phyloP scores from a whole-genome alignment of 164 flowering plant species.

The Macadamia integrifolia region DNA sequence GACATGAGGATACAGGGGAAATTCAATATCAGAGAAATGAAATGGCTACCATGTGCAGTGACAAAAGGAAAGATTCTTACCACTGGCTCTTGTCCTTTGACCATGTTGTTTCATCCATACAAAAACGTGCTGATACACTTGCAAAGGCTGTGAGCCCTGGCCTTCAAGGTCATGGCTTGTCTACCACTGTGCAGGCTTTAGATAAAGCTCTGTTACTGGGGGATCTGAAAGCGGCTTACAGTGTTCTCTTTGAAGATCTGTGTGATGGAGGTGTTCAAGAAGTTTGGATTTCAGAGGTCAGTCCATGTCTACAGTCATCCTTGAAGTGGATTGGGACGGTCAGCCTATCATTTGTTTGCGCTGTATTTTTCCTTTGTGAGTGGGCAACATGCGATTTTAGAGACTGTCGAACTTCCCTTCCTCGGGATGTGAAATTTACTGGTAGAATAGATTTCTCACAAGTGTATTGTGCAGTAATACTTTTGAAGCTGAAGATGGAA shows the following conservation, averaged over 20 bases:
- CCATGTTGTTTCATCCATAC: conserved; percentile 63
- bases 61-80: conserved; percentile 39
- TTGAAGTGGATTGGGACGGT: conserved; percentile 72
- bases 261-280: conserved; percentile 53
- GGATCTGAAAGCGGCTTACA: conserved; percentile 62
- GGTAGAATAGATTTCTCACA: conserved; percentile 79
- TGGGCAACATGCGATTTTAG: conserved; percentile 97
- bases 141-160: conserved; percentile 66
- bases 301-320: conserved; percentile 65
- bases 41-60: conserved; percentile 25
- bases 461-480: conserved; percentile 56
- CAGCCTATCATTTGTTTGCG: conserved; percentile 46
- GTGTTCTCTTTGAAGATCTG: conserved; percentile 58
- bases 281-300: conserved; percentile 76
- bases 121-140: conserved; percentile 62
- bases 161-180: conserved; percentile 54
- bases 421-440: conserved; percentile 51
- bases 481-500: conserved; percentile 58
- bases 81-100: conserved; percentile 45
- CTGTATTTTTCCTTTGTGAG: conserved; percentile 87
- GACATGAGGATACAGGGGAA: conserved; percentile 39
- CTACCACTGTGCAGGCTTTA: conserved; percentile 76
- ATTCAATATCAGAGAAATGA: conserved; percentile 32
- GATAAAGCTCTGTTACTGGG: conserved; percentile 72
- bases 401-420: conserved; percentile 54